A percentile compares a stretch with the other conserved stretches of the same genome.
These are phyloP conservation scores for Trichoderma orchidacearum DNA, from an alignment of 495 filamentous ascomycete species.

Conservation along the genomic window DNA sequence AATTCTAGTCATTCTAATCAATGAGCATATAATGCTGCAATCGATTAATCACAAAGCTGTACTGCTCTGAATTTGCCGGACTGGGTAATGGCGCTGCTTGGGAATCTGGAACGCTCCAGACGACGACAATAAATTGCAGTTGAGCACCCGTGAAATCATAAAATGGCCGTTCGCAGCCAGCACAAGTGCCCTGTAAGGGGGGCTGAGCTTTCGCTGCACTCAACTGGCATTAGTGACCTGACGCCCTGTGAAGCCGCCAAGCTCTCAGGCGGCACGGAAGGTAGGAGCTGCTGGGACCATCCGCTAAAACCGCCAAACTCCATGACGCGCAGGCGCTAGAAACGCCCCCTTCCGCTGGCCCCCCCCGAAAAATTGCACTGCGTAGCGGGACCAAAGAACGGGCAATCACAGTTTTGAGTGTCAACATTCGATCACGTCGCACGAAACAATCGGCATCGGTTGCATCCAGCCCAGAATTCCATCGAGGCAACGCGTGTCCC, in stretches of 20 bases:
- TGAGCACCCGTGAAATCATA: not conserved
- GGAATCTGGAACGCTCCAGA: too few relatives aligned
- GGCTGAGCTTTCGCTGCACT: too few relatives aligned
- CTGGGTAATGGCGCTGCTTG: too few relatives aligned
- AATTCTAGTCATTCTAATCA: too few relatives aligned
- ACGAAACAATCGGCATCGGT: slow-evolving; percentile 1
- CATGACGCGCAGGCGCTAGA: not conserved
- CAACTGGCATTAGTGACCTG: not conserved
- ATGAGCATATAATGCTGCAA: too few relatives aligned
- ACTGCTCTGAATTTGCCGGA: too few relatives aligned
- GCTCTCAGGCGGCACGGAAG: not conserved
- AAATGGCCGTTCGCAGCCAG: not conserved
- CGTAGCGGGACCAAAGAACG: too few relatives aligned
- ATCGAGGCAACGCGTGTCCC: not conserved
- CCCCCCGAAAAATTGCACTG: too few relatives aligned
- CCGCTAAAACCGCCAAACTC: not conserved
- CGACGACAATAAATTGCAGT: too few relatives aligned
- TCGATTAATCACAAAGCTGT: too few relatives aligned
- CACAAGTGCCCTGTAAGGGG: not conserved
- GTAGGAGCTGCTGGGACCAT: not conserved
- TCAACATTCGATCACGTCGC: slow-evolving; percentile 1
- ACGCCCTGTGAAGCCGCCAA: not conserved
- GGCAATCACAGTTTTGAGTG: not conserved
- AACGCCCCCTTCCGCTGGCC: not conserved
- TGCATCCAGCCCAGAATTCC: not conserved